Conservation (phyloP, 2,329 filamentous ascomycete species). For the Gliomastix tumulicola region DNA sequence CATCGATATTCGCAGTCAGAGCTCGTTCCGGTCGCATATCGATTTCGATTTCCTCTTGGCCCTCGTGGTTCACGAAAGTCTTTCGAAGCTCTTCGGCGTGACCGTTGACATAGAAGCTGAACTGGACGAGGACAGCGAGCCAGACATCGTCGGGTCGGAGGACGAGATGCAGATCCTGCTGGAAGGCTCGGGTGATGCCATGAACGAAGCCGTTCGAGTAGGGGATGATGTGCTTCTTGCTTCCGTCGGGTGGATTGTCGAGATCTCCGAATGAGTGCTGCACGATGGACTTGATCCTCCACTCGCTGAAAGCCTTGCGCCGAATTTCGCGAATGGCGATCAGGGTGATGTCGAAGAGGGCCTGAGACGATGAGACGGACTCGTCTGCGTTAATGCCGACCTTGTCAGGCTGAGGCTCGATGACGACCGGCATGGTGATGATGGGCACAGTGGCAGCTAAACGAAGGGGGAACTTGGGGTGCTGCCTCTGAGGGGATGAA, state of each 20-base stretch:
- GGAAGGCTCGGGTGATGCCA: conserved; percentile 30
- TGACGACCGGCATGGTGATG: background rate
- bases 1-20: too few relatives aligned
- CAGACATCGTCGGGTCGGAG: conserved; percentile 47
- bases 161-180: conserved; percentile 32
- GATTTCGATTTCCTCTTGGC: conserved; percentile 10
- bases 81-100: conserved; percentile 34
- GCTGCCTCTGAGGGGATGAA: too few relatives aligned
- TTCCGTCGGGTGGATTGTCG: too few relatives aligned
- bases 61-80: conserved; percentile 33
- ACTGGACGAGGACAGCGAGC: conserved; percentile 41
- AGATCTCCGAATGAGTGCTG: conserved; percentile 1
- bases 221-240: background rate
- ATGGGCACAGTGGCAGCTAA: too few relatives aligned
- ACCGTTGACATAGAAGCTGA: conserved; percentile 36
- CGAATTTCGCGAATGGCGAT: too few relatives aligned
- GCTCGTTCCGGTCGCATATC: too few relatives aligned
- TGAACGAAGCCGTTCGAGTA: conserved; percentile 29
- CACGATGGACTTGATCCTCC: conserved; percentile 1
- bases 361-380: background rate
- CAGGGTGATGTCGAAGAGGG: too few relatives aligned
- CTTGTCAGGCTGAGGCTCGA: background rate
- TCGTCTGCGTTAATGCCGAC: background rate
- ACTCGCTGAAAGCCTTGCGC: too few relatives aligned
- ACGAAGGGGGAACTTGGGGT: too few relatives aligned